Percentiles rank a stretch among this genome's conserved stretches.
Conservation (phyloP, 495 filamentous ascomycete species). For the Annulohypoxylon maeteangense region DNA sequence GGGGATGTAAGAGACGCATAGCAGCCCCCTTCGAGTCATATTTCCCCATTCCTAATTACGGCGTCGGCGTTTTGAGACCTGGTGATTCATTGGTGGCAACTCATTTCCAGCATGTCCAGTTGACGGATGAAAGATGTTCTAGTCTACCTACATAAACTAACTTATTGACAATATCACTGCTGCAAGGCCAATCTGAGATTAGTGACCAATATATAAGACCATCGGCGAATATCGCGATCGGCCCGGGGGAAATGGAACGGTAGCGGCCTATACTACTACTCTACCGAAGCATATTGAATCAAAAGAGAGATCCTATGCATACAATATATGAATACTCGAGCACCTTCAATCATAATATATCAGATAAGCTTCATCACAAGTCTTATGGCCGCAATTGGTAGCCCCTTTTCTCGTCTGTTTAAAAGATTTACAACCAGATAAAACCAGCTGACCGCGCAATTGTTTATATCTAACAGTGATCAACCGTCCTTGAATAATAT, state of each 20-base stretch:
- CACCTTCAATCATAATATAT: no score
- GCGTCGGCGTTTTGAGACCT: slow-evolving; percentile 49
- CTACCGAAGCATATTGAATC: neutral
- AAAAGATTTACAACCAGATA: neutral
- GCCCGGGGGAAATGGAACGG: neutral
- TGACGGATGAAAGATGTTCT: slow-evolving; percentile 26
- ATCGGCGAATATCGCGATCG: neutral
- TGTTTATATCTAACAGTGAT: neutral
- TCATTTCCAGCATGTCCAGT: slow-evolving; percentile 33
- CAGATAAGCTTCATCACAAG: neutral
- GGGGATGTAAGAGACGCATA: slow-evolving; percentile 30
- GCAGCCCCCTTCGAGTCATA: slow-evolving; percentile 29
- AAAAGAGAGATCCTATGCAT: neutral
- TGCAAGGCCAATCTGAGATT: neutral
- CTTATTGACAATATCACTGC: slow-evolving; percentile 20
- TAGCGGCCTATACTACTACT: neutral
- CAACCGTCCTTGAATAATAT: neutral
- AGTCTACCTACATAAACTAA: slow-evolving; percentile 21
- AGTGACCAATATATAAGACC: neutral
- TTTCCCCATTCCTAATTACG: slow-evolving; percentile 27
- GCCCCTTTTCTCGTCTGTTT: neutral
- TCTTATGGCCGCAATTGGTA: neutral
- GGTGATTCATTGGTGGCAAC: slow-evolving; percentile 43
- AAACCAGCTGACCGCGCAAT: neutral
- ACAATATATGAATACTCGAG: no score